Evolutionary conservation across 768 basidiomycete genomes (phyloP).

Genomic region (Sistotremastrum suecicum): DNA sequence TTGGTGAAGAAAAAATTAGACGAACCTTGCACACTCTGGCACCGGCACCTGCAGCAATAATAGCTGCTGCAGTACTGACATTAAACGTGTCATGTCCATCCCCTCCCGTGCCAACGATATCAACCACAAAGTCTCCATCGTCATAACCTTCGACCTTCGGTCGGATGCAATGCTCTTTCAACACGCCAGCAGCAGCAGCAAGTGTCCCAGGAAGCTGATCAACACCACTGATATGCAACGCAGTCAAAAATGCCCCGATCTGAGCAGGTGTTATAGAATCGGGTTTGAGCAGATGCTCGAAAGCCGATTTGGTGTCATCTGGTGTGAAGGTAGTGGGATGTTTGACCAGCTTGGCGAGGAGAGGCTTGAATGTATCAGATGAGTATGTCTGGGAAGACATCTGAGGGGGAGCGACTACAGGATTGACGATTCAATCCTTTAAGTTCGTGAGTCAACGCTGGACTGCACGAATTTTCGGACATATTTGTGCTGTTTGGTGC

Average conservation of each 20-base stretch:
- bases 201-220: slow-evolving; percentile 68
- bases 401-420: no score
- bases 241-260: slow-evolving; percentile 82
- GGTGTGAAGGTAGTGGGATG: slow-evolving; percentile 73
- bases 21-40: slow-evolving; percentile 74
- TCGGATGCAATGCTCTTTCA: slow-evolving; percentile 53
- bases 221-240: slow-evolving; percentile 64
- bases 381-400: slow-evolving; percentile 7
- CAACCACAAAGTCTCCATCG: slow-evolving; percentile 57
- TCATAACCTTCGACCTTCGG: slow-evolving; percentile 40
- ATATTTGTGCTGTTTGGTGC: no score
- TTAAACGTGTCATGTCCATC: slow-evolving; percentile 96
- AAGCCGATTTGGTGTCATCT: slow-evolving; percentile 55
- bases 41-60: slow-evolving; percentile 91
- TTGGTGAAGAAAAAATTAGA: background rate
- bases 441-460: no score
- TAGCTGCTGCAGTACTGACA: slow-evolving; percentile 86
- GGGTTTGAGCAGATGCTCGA: slow-evolving; percentile 62
- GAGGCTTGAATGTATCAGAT: slow-evolving; percentile 52
- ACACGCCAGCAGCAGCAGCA: slow-evolving; percentile 61
- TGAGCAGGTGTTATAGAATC: slow-evolving; percentile 53
- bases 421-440: no score
- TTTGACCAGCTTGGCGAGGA: slow-evolving; percentile 66
- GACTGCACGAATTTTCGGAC: no score
- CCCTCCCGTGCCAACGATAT: slow-evolving; percentile 44